phyloP scores from a whole-genome alignment of 2,329 filamentous ascomycete genomes.

The Aaosphaeria arxii region DNA sequence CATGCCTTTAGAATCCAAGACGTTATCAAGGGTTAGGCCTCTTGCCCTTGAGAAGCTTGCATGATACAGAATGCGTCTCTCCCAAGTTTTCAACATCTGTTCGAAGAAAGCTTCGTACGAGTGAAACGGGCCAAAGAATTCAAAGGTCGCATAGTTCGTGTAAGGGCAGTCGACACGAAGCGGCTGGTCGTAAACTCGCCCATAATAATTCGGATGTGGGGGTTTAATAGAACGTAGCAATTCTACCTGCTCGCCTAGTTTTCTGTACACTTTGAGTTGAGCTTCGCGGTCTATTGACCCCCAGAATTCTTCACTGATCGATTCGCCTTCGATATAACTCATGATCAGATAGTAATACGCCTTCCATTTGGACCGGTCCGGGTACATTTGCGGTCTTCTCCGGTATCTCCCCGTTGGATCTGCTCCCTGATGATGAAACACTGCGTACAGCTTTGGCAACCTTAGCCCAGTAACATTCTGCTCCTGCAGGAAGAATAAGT shows the following conservation, averaged over 20 bases:
- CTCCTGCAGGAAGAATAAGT: not conserved
- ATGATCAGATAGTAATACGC: not conserved
- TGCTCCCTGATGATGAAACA: not conserved
- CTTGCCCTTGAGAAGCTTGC: too few species aligned
- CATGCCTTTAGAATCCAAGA: not conserved
- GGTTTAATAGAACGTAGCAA: constrained; percentile 1
- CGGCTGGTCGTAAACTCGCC: not conserved
- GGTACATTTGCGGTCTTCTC: not conserved
- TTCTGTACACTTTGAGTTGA: not conserved
- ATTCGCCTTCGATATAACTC: not conserved
- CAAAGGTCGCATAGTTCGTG: not conserved
- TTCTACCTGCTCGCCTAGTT: not conserved
- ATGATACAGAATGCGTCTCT: not conserved
- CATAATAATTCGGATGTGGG: constrained; percentile 1
- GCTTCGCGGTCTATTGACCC: not conserved
- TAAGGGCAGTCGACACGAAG: not conserved
- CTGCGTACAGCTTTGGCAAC: not conserved
- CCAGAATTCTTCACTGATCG: not conserved
- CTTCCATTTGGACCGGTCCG: not conserved
- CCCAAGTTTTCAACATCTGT: not conserved
- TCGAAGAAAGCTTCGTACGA: not conserved
- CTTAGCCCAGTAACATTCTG: not conserved
- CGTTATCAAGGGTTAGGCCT: not conserved
- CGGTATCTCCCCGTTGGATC: not conserved
- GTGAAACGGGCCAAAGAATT: not conserved